Conservation (phyloP, 495 filamentous ascomycete species). For the Polyplosphaeria fusca region DNA sequence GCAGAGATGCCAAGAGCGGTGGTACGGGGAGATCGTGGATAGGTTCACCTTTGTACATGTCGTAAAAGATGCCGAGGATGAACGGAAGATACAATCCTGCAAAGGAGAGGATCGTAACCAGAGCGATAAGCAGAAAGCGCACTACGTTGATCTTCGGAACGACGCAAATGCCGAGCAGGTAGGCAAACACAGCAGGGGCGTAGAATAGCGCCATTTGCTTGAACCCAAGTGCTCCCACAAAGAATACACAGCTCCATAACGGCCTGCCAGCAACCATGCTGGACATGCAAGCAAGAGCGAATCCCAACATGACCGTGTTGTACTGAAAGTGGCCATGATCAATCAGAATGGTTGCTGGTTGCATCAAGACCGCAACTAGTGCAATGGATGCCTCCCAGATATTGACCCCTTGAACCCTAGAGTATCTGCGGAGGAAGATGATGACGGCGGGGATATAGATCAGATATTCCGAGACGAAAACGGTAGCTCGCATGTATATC, state of each 20-base stretch:
- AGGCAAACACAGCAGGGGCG: conserved; percentile 86
- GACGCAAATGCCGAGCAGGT: conserved; percentile 80
- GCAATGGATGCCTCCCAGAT: conserved; percentile 80
- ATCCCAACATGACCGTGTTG: conserved; percentile 95
- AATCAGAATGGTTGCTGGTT: conserved; percentile 86
- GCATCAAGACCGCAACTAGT: conserved; percentile 84
- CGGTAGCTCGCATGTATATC: conserved; percentile 91
- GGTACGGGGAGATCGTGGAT: conserved; percentile 50
- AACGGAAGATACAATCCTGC: conserved; percentile 71
- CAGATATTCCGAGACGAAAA: conserved; percentile 83
- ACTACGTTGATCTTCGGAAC: conserved; percentile 67
- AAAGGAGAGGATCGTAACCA: conserved; percentile 70
- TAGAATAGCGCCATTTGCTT: conserved; percentile 99
- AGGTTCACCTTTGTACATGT: conserved; percentile 53
- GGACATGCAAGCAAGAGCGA: conserved; percentile 79
- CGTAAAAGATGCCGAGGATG: conserved; percentile 60
- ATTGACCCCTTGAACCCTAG: conserved; percentile 65
- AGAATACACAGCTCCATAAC: conserved; percentile 87
- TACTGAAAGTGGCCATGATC: conserved; percentile 99
- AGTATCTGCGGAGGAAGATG: conserved; percentile 75
- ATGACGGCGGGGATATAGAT: conserved; percentile 82
- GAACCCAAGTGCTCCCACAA: conserved; percentile 88
- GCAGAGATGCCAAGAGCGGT: conserved; percentile 52
- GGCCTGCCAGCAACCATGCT: conserved; percentile 80
- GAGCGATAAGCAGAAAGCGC: conserved; percentile 70